Conservation (phyloP, 352 stramenopile species). For the Phytopythium montanum region DNA sequence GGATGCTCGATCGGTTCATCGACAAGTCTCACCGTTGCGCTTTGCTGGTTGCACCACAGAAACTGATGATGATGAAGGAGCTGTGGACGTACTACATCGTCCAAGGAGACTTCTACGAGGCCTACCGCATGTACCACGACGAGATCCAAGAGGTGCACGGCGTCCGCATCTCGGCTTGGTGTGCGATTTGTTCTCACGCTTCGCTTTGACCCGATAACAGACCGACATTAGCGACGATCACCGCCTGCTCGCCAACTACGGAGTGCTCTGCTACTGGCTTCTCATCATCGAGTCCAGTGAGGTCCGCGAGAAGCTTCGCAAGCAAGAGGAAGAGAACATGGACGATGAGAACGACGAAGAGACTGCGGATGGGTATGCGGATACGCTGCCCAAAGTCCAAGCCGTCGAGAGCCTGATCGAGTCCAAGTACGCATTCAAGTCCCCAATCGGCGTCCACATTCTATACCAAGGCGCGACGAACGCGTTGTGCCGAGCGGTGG, state of each 20-base stretch:
- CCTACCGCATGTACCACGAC: conserved; percentile 73
- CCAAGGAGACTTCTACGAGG: conserved; percentile 77
- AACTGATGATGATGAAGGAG: conserved; percentile 67
- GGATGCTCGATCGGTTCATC: neutral
- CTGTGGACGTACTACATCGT: conserved; percentile 67
- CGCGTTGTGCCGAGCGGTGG: conserved; percentile 55
- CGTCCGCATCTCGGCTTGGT: neutral
- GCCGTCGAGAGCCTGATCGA: conserved; percentile 44
- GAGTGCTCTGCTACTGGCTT: conserved; percentile 82
- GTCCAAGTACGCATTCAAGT: conserved; percentile 60
- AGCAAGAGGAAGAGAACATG: conserved; percentile 21
- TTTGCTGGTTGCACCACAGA: conserved; percentile 22
- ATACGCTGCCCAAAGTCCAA: conserved; percentile 9
- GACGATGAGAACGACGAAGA: conserved; percentile 19
- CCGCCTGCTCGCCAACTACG: conserved; percentile 63
- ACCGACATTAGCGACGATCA: conserved; percentile 51
- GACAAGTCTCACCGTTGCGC: conserved; percentile 2
- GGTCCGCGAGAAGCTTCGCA: conserved; percentile 45
- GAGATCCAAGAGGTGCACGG: conserved; percentile 55
- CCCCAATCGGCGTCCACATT: conserved; percentile 60
- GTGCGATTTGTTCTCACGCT: conserved; percentile 1
- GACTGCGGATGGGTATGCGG: conserved; percentile 1
- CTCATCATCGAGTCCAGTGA: conserved; percentile 75
- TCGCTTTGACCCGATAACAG: conserved; percentile 9
- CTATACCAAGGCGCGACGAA: conserved; percentile 65